Base-by-base conservation (phyloP, 2,329 filamentous ascomycete species). In the Botryotinia calthae region DNA sequence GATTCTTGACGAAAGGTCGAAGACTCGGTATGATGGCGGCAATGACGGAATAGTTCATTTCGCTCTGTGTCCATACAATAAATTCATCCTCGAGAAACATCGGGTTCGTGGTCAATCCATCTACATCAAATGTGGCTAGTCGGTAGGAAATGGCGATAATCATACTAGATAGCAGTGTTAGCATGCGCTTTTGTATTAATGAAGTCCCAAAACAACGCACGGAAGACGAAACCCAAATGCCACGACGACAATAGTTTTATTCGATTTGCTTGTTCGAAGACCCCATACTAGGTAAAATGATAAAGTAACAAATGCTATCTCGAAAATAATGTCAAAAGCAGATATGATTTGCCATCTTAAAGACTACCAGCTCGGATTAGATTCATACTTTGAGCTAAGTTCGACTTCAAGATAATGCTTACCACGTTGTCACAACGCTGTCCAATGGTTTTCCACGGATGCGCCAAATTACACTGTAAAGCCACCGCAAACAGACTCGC, bases 1-100 rank as follows among this genome's bases (percentile, higher is more conserved):
- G 76, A 2, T 77, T 82, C 4, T 81, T 79, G 74, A 85, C 80
- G 70, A 85, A 85, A 2, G 84, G 82, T 56, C 83, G 82, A n/a
- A 86, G 79, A 66, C 83, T 84, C 0, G 84, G 83, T n/a, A 83
- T 81, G 0, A 82, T 84, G 22, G 82, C 81, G 28, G 83, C 80
- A 4, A 85, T 79, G 31, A 85, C 80, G 54, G 81, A 82, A 67
- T 84, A 83, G 69, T 80, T 79, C 7, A 85, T 74, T 73, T 85
- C 82, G 51, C 83, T 77, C 72, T 85, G 83, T 0, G 82, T 82
- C 69, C 81, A 81, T 1, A 84, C 78, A 1, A 78, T 80, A 5
- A 81, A 79, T 22, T 81, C 76, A 20, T 81, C 80, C 34, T 81
- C 81, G 34, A 79, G 74, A 16, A 85, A 79, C 6, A 81, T 81